Base-by-base conservation (phyloP, 495 filamentous ascomycete genomes). In the Penicillium verhagenii region DNA sequence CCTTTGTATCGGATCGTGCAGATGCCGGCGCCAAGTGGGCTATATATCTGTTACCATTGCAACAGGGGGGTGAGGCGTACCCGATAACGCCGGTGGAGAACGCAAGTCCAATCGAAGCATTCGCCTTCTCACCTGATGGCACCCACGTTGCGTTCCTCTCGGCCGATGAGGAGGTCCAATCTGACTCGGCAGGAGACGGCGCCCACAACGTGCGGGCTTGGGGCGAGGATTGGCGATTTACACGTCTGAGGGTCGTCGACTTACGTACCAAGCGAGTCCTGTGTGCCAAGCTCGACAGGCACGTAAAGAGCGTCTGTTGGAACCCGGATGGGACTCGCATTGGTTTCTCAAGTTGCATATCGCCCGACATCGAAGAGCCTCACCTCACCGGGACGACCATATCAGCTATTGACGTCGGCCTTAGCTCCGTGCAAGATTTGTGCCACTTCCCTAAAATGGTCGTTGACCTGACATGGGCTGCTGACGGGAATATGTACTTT, bases 1-100 rank as follows among this genome's bases (percentile, higher is more conserved):
- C 63, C 0, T 66, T 66, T 48, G 29, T 60, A 14, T 66, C 63
- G 14, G 57, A 66, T 58, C 59, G 63, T 16, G 52, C 52, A 16
- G 49, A 19, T 39, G 53, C 55, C 14, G 53, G 59, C 16, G 16
- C 31, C 13, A 46, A 54, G 42, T 55, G 43, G 54, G 59, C 43
- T 18, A 44, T 66, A 28, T 63, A 65, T 51, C 14, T 65, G 21
- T 37, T 61, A 24, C 48, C 50, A 26, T 51, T 65, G 40, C 18
- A 47, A 20, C 29, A 56, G n/a, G n/a, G n/a, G 39, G 59, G 59
- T 23, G 58, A 65, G 49, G 52, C 58, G 9, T 61, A 59, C 45
- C 50, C 58, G 1, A 37, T 65, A 1, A 59, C 52, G 11, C 45
- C 47, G 11, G 49, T 43, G 16, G 13, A 46, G 28, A 40, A 39